Percentiles rank a stretch among this genome's conserved stretches.
These are phyloP conservation scores for Santalum album DNA, from an alignment of 164 flowering plant species.

Conservation along the genomic window DNA sequence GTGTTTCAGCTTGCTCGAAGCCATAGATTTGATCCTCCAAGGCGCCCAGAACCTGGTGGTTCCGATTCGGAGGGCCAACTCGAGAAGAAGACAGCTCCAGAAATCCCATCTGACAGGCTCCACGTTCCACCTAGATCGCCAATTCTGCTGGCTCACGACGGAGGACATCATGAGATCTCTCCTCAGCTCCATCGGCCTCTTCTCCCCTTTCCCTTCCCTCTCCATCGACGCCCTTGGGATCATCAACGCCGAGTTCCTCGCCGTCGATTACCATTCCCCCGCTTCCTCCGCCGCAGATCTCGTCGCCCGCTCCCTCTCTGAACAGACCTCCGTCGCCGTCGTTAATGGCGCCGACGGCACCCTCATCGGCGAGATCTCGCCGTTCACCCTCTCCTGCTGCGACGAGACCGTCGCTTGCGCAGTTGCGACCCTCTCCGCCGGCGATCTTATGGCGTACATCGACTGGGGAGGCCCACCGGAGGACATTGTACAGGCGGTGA, in stretches of 20 bases:
- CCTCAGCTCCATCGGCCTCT: slow-evolving; percentile 64
- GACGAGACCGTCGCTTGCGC: slow-evolving; percentile 76
- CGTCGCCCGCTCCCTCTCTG: slow-evolving; percentile 37
- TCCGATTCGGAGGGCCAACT: slow-evolving; percentile 27
- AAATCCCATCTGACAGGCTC: slow-evolving; percentile 12
- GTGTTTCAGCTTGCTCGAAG: slow-evolving; percentile 44
- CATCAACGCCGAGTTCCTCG: slow-evolving; percentile 28
- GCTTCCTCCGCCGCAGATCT: slow-evolving; percentile 55
- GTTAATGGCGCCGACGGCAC: slow-evolving; percentile 41
- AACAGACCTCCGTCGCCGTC: slow-evolving; percentile 75
- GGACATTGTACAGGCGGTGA: slow-evolving; percentile 43
- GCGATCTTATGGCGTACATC: slow-evolving; percentile 78
- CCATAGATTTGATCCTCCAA: slow-evolving; percentile 47
- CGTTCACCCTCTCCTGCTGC: slow-evolving; percentile 57
- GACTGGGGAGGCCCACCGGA: slow-evolving; percentile 85
- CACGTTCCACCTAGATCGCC: slow-evolving; percentile 42
- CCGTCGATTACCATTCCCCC: slow-evolving; percentile 50
- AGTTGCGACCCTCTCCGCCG: slow-evolving; percentile 63
- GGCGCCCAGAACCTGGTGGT: slow-evolving; percentile 62
- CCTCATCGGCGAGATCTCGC: slow-evolving; percentile 88
- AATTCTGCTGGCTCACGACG: slow-evolving; percentile 83
- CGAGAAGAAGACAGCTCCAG: slow-evolving; percentile 24
- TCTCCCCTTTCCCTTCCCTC: slow-evolving; percentile 54
- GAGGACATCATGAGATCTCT: slow-evolving; percentile 75
- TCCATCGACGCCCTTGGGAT: slow-evolving; percentile 59